Evolutionary conservation across 257 asterid species (phyloP).

Genomic region (Solanum sparsipilum): DNA sequence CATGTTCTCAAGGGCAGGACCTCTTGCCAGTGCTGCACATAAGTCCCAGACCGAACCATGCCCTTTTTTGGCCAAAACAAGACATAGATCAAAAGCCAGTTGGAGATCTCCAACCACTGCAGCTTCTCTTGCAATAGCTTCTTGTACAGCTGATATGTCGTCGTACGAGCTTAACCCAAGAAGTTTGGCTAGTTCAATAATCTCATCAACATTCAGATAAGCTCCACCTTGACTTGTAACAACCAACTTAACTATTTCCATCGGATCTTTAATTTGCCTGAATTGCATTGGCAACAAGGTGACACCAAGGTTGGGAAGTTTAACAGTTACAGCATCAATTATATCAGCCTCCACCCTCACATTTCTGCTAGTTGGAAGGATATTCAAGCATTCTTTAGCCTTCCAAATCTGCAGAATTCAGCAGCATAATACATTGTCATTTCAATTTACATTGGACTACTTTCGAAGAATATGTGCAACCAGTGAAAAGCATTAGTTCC

Average conservation of each 20-base stretch:
- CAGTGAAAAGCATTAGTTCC: background rate
- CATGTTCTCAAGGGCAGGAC: slow-evolving; percentile 83
- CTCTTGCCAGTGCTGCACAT: slow-evolving; percentile 96
- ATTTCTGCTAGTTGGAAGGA: slow-evolving; percentile 77
- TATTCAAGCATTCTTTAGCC: slow-evolving; percentile 94
- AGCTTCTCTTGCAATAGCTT: slow-evolving; percentile 99
- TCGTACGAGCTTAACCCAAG: slow-evolving; percentile 86
- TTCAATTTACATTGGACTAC: background rate
- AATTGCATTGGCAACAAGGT: slow-evolving; percentile 90
- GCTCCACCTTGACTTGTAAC: slow-evolving; percentile 79
- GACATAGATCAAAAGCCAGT: slow-evolving; percentile 91
- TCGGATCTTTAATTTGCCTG: slow-evolving; percentile 91
- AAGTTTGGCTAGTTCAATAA: slow-evolving; percentile 85
- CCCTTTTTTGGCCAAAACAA: slow-evolving; percentile 86
- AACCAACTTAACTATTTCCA: slow-evolving; percentile 86
- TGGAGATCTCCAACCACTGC: slow-evolving; percentile 95
- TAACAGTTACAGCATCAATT: slow-evolving; percentile 78
- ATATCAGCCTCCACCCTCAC: slow-evolving; percentile 81
- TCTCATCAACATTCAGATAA: slow-evolving; percentile 87
- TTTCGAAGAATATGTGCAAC: background rate
- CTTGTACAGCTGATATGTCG: slow-evolving; percentile 85
- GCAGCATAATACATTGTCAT: background rate
- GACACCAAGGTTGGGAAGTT: slow-evolving; percentile 94
- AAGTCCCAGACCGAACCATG: slow-evolving; percentile 95
- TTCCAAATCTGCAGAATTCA: slow-evolving; percentile 66